Base-by-base conservation (phyloP, 805 yeast genomes). In the Saturnispora besseyi region DNA sequence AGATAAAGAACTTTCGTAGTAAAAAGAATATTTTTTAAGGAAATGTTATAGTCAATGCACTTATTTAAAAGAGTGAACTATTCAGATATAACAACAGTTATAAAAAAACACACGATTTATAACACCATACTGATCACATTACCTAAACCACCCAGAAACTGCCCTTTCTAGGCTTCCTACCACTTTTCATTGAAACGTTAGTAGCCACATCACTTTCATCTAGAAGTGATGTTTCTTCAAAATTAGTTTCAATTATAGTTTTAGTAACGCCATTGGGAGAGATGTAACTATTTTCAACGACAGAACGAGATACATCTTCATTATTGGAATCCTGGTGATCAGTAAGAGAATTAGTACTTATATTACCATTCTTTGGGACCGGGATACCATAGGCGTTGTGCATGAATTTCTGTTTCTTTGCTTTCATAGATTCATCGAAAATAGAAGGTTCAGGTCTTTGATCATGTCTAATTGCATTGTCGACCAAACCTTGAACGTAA, bases 201-300 rank as follows among this genome's bases (percentile, higher is more conserved):
- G 52, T 46, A 12, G 41, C 38, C 26, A 28, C 32, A 31, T 48
- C 45, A 33, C 33, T 18, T 21, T 45, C 46, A 31, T 31, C 37
- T 11, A 37, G 12, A 40, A 33, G 18, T n/a, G 40, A 22, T 7
- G 22, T 36, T 15, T 37, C 42, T 21, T 44, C 45, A n/a, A 11
- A 9, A 24, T 49, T 31, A 5, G 47, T n/a, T 21, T 84, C 91
- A 59, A 88, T 87, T 53, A 88, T 85, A 3, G 95, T 87, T 71
- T 88, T 88, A 58, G 80, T 81, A 21, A 86, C 85, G 48, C 96
- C 96, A 61, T 83, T 81, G 28, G 84, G 84, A 46, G 82, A 84
- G n/a, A 88, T 80, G 15, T 88, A 82, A 32, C 47, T 56, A 38
- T 86, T 80, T 66, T 88, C 96, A 49, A 86, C 76, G 48, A 88